phyloP scores from a whole-genome alignment of 768 basidiomycete genomes.

The Hortiboletus campestris region DNA sequence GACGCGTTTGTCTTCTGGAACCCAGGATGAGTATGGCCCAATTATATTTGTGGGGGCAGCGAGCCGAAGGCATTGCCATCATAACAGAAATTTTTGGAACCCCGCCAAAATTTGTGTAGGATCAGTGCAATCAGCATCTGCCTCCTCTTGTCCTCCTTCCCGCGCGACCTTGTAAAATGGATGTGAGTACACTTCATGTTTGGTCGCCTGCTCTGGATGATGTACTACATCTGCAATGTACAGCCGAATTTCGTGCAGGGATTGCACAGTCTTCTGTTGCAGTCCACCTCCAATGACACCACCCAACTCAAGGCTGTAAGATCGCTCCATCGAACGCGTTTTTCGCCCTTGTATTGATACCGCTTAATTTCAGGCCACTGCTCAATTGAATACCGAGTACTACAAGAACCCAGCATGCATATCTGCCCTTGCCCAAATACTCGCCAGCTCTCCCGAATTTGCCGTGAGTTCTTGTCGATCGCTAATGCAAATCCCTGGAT shows the following conservation, averaged over 20 bases:
- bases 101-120: slow-evolving; percentile 54
- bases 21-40: too few relatives aligned
- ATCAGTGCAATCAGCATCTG: slow-evolving; percentile 26
- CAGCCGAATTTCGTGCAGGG: slow-evolving; percentile 75
- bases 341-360: slow-evolving; percentile 12
- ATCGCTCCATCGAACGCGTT: slow-evolving; percentile 28
- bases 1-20: too few relatives aligned
- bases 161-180: slow-evolving; percentile 26
- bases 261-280: slow-evolving; percentile 81
- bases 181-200: slow-evolving; percentile 22
- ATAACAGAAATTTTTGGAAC: slow-evolving; percentile 39
- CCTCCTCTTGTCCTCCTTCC: slow-evolving; percentile 28
- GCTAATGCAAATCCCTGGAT: slow-evolving; percentile 6
- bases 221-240: slow-evolving; percentile 1
- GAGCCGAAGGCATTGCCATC: neutral
- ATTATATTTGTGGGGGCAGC: too few relatives aligned
- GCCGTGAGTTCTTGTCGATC: slow-evolving; percentile 53
- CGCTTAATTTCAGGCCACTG: slow-evolving; percentile 66
- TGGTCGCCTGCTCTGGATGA: neutral
- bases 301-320: slow-evolving; percentile 84
- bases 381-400: slow-evolving; percentile 86
- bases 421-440: slow-evolving; percentile 83
- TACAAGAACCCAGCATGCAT: slow-evolving; percentile 93
- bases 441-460: slow-evolving; percentile 80
- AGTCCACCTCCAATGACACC: slow-evolving; percentile 83